phyloP scores from a whole-genome alignment of 805 yeast species.

The Saitoella complicata region DNA sequence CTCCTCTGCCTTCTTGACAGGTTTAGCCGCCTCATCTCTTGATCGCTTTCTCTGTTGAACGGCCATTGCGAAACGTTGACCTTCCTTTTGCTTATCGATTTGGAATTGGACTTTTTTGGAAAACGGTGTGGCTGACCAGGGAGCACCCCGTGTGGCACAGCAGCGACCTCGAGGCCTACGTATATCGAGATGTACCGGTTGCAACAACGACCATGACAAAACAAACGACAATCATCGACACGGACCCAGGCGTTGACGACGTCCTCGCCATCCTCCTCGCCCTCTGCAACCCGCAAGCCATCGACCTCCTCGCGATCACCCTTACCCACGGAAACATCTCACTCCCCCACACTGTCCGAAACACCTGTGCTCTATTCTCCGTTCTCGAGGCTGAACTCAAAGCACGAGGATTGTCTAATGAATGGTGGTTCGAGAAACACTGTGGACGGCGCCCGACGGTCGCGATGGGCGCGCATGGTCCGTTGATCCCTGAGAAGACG shows the following conservation, averaged over 20 bases:
- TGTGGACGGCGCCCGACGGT: constrained; percentile 18
- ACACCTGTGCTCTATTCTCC: constrained; percentile 21
- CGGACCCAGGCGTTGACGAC: constrained; percentile 21
- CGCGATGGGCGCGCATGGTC: constrained; percentile 20
- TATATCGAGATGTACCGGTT: too few species aligned
- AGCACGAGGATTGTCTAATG: constrained; percentile 10
- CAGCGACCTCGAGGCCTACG: too few species aligned
- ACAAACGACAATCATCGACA: constrained; percentile 6
- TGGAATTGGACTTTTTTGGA: neutral
- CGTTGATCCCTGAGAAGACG: constrained; percentile 17
- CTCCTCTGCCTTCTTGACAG: neutral
- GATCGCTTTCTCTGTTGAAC: neutral
- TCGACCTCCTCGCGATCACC: constrained; percentile 20
- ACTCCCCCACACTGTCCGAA: constrained; percentile 20
- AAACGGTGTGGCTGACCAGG: neutral
- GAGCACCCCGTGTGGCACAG: too few species aligned
- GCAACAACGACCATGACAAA: too few species aligned
- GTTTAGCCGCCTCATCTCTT: neutral
- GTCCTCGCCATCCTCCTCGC: constrained; percentile 25
- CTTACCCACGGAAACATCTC: constrained; percentile 27
- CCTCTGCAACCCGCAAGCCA: constrained; percentile 16
- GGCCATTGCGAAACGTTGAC: neutral
- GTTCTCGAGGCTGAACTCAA: constrained; percentile 21
- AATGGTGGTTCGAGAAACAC: constrained; percentile 11
- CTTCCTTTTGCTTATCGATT: neutral